Conservation (phyloP, 306 rosid genomes). For the Prunus campanulata region DNA sequence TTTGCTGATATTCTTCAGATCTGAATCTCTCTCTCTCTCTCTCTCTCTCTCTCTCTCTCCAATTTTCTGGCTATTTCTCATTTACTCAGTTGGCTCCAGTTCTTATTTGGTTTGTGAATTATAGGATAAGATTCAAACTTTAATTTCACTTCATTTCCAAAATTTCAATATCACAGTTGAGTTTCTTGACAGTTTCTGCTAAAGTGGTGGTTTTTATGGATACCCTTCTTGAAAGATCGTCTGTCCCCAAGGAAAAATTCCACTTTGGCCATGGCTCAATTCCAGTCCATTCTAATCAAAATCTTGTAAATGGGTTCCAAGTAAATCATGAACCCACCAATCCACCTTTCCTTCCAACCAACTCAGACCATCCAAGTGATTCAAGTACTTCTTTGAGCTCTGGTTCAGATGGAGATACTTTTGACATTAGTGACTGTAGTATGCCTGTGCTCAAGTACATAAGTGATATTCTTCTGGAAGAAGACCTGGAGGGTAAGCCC, state of each 20-base stretch:
- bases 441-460: slow-evolving; percentile 31
- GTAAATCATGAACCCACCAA: slow-evolving; percentile 24
- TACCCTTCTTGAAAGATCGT: slow-evolving; percentile 26
- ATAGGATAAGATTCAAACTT: background rate
- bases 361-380: slow-evolving; percentile 16
- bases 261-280: slow-evolving; percentile 33
- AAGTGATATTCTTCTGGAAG: slow-evolving; percentile 32
- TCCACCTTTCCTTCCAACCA: slow-evolving; percentile 9
- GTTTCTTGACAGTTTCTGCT: slow-evolving; percentile 4
- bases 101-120: background rate
- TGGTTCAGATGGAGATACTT: slow-evolving; percentile 32
- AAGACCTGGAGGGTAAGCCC: slow-evolving; percentile 27
- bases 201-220: slow-evolving; percentile 14
- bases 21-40: background rate
- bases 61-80: no score
- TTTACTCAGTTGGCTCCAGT: background rate
- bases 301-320: slow-evolving; percentile 30
- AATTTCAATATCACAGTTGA: background rate
- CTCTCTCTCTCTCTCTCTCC: background rate
- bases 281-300: slow-evolving; percentile 24
- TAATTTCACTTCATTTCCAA: background rate
- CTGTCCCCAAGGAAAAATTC: slow-evolving; percentile 32
- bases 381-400: slow-evolving; percentile 18
- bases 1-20: background rate
- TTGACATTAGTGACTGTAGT: slow-evolving; percentile 28